Evolutionary conservation across 108 stramenopile species (phyloP).

Genomic region (Schizochytrium sp.): DNA sequence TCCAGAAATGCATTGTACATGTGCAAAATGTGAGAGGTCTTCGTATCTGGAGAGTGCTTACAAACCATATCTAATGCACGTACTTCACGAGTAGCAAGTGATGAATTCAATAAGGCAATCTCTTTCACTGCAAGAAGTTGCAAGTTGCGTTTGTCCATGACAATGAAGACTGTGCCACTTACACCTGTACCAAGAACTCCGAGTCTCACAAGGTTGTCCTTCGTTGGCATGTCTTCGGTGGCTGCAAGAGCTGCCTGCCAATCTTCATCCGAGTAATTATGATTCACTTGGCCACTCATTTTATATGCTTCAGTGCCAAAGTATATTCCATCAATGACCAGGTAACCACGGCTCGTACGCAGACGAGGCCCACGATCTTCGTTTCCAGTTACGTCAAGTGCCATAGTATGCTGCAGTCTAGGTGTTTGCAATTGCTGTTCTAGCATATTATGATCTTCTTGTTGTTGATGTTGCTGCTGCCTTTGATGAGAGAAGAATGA

Average conservation of each 20-base stretch:
- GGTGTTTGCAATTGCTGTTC: too few species aligned
- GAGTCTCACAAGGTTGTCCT: background rate
- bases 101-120: background rate
- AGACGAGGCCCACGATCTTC: background rate
- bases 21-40: background rate
- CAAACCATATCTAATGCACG: slow-evolving; percentile 13
- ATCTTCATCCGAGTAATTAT: background rate
- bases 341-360: background rate
- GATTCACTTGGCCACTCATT: too few species aligned
- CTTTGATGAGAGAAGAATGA: too few species aligned
- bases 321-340: background rate
- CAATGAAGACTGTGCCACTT: slow-evolving; percentile 41
- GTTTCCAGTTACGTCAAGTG: background rate
- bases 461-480: too few species aligned
- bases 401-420: too few species aligned
- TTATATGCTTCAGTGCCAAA: background rate
- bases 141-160: slow-evolving; percentile 7
- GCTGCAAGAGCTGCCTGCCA: background rate
- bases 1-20: slow-evolving; percentile 51
- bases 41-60: background rate
- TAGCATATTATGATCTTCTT: too few species aligned
- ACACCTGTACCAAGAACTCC: slow-evolving; percentile 45
- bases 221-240: background rate
- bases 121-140: slow-evolving; percentile 47
- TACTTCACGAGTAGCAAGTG: slow-evolving; percentile 35